Base-by-base conservation (phyloP, 768 basidiomycete species). In the Tylopilus rubrobrunneus region DNA sequence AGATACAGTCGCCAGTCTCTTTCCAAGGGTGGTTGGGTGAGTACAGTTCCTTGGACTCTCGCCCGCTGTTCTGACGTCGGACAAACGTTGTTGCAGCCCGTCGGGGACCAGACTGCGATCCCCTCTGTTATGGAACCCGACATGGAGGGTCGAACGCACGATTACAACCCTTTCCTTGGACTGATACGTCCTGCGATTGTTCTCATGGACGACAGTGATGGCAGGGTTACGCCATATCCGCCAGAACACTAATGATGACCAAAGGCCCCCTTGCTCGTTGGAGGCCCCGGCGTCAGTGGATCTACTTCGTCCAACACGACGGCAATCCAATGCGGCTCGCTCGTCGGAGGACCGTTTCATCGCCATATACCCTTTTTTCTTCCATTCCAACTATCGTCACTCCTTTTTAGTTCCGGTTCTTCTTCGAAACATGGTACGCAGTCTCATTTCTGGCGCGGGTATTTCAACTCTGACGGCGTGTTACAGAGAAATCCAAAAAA, bases 361-460 rank as follows among this genome's bases (percentile, higher is more conserved):
- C 56, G 19, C 29, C 51, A 7, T 58, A 57, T 57, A 57, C 54
- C 56, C 56, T 14, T 42, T 55, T 15, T 19, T 19, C 19, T 45
- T 25, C 2, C 25, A 25, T 31, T 49, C 17, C 25, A 37, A 48
- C 44, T 45, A 45, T 25, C 33, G 19, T 52, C 21, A 15, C 21
- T 45, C 21, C 27, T 45, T 47, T 19, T 15, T 31, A n/a, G 39
- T 39, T 39, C n/a, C 39, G 39, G 7, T 39, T 19, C 39, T 39
- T 39, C 36, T 39, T 39, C 39, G 10, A 44, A 28, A 17, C 19
- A 41, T 12, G 21, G 40, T 41, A 10, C 5, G 40, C 19, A 23
- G 19, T 21, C 17, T 19, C 9, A 2, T 41, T 11, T 41, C 11
- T 41, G 21, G 21, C 21, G 17, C 11, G 21, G 19, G 19, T 19